These are phyloP conservation scores for Excoecaria agallocha DNA, from an alignment of 345 rosid genomes.

Conservation along the genomic window DNA sequence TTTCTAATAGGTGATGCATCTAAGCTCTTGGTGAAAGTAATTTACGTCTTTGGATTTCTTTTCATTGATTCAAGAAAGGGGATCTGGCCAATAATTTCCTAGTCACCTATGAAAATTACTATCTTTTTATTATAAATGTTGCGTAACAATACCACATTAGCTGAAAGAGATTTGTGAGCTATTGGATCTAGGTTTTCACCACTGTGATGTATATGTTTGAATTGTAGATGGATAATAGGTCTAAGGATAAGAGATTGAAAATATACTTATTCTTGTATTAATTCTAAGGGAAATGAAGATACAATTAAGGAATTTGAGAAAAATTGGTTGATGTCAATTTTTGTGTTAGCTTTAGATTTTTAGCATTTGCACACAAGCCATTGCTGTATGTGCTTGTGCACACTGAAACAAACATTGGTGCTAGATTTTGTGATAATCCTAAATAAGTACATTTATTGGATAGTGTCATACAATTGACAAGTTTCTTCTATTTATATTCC, in stretches of 20 bases:
- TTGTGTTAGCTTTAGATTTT: background rate
- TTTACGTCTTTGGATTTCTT: background rate
- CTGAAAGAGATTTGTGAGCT: background rate
- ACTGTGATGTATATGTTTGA: too few relatives aligned
- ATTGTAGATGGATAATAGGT: too few relatives aligned
- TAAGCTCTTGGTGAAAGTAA: background rate
- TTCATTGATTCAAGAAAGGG: background rate
- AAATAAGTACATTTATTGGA: background rate
- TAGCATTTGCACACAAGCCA: background rate
- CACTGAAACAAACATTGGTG: background rate
- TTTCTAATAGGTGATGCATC: too few relatives aligned
- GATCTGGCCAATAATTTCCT: background rate
- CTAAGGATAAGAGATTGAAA: background rate
- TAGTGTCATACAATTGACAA: conserved; percentile 7
- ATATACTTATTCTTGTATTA: background rate
- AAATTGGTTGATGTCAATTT: background rate
- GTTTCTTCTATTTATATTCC: conserved; percentile 62
- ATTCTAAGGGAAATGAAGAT: background rate
- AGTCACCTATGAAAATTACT: background rate
- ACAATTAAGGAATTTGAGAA: background rate
- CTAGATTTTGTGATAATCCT: too few relatives aligned
- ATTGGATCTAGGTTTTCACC: background rate
- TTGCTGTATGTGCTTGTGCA: background rate
- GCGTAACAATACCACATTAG: background rate
- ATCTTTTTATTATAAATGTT: background rate